Conservation (phyloP, 441 rosid species). For the Breynia disticha region DNA sequence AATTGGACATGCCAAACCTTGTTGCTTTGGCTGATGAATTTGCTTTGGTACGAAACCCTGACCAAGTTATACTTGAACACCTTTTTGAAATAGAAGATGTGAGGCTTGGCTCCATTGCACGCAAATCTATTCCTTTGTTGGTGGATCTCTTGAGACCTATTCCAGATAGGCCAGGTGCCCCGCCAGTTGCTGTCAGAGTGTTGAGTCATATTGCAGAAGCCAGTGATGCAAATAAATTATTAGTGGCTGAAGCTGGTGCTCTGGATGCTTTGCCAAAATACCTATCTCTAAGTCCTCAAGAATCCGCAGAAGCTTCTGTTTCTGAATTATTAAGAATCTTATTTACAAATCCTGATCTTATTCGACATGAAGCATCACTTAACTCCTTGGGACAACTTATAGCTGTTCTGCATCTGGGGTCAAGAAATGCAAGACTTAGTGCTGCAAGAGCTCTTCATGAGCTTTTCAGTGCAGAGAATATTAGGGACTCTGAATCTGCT, state of each 20-base stretch:
- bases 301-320: conserved; percentile 61
- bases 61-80: conserved; percentile 54
- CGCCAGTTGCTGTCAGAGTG: conserved; percentile 53
- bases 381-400: conserved; percentile 69
- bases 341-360: conserved; percentile 46
- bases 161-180: conserved; percentile 78
- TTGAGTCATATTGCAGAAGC: conserved; percentile 58
- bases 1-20: conserved; percentile 47
- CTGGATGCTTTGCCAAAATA: conserved; percentile 67
- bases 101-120: conserved; percentile 63
- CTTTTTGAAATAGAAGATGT: conserved; percentile 80
- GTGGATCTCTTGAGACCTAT: conserved; percentile 90
- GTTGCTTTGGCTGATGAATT: conserved; percentile 59
- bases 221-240: conserved; percentile 58
- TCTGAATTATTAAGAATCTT: conserved; percentile 58
- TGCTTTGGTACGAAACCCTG: conserved; percentile 51
- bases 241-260: conserved; percentile 83
- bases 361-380: conserved; percentile 52
- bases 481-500: conserved; percentile 65
- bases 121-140: conserved; percentile 72
- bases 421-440: conserved; percentile 59
- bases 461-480: conserved; percentile 59
- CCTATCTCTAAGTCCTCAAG: conserved; percentile 72
- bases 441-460: conserved; percentile 73
- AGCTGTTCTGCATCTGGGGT: conserved; percentile 58